These are phyloP conservation scores for Pseudogymnoascus destructans DNA, from an alignment of 2,329 filamentous ascomycete species.

Conservation along the genomic window DNA sequence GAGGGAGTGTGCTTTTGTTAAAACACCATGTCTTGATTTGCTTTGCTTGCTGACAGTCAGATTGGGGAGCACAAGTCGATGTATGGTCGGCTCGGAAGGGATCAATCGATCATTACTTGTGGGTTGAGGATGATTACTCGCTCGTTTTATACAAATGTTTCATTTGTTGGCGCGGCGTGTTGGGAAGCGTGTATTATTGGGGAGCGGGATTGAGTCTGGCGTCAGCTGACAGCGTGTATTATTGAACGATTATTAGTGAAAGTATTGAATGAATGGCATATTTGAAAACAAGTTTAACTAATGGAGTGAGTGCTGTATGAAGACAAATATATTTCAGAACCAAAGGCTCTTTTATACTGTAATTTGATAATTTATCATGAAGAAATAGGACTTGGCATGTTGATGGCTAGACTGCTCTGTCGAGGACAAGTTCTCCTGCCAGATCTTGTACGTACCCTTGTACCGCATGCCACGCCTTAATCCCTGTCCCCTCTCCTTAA, in stretches of 20 bases:
- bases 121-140: neutral
- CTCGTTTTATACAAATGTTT: neutral
- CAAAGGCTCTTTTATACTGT: neutral
- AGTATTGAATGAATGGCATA: neutral
- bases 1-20: neutral
- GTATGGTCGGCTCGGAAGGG: neutral
- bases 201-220: neutral
- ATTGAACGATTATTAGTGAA: slow-evolving; percentile 6
- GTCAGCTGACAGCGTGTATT: slow-evolving; percentile 2
- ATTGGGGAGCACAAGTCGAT: neutral
- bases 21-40: neutral
- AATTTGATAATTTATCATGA: neutral
- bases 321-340: neutral
- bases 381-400: no score
- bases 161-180: neutral
- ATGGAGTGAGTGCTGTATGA: neutral
- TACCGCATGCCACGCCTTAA: neutral
- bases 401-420: neutral
- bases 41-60: neutral
- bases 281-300: neutral
- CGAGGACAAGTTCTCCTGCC: neutral
- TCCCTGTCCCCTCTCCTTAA: slow-evolving; percentile 8
- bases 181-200: slow-evolving; percentile 1
- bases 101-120: neutral
- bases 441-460: slow-evolving; percentile 1